Conservation (phyloP, 805 yeast genomes). For the Lachancea waltii region DNA sequence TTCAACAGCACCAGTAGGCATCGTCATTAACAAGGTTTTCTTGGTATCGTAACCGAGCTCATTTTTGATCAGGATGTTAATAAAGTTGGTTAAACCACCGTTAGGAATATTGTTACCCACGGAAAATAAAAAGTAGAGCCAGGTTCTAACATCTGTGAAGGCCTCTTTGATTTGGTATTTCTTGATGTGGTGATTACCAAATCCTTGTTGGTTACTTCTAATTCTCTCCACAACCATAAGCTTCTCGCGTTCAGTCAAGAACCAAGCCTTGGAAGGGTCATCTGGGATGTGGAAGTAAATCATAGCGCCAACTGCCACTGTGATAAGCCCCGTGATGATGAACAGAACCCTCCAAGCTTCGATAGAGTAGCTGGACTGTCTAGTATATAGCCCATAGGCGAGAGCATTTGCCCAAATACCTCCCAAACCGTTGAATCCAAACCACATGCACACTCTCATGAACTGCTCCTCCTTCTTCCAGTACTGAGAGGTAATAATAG, state of each 20-base stretch:
- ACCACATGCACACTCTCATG: constrained; percentile 39
- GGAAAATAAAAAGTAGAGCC: constrained; percentile 40
- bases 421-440: constrained; percentile 43
- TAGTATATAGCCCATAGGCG: constrained; percentile 45
- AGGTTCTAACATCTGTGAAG: constrained; percentile 42
- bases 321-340: constrained; percentile 53
- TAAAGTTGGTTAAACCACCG: constrained; percentile 49
- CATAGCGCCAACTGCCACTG: constrained; percentile 44
- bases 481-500: constrained; percentile 52
- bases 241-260: constrained; percentile 40
- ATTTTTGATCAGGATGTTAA: constrained; percentile 37
- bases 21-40: constrained; percentile 38
- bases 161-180: constrained; percentile 49
- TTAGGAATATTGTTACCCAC: constrained; percentile 42
- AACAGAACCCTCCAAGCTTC: constrained; percentile 57
- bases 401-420: constrained; percentile 44
- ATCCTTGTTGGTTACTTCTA: constrained; percentile 50
- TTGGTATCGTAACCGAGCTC: constrained; percentile 40
- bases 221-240: constrained; percentile 45
- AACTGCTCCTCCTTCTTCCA: constrained; percentile 45
- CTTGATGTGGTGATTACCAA: constrained; percentile 50
- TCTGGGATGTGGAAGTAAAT: constrained; percentile 50
- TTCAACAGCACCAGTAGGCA: constrained; percentile 45
- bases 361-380: constrained; percentile 36
- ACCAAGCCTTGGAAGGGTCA: constrained; percentile 45